phyloP scores from a whole-genome alignment of 2,329 filamentous ascomycete genomes.

The Fusarium mexicanum region DNA sequence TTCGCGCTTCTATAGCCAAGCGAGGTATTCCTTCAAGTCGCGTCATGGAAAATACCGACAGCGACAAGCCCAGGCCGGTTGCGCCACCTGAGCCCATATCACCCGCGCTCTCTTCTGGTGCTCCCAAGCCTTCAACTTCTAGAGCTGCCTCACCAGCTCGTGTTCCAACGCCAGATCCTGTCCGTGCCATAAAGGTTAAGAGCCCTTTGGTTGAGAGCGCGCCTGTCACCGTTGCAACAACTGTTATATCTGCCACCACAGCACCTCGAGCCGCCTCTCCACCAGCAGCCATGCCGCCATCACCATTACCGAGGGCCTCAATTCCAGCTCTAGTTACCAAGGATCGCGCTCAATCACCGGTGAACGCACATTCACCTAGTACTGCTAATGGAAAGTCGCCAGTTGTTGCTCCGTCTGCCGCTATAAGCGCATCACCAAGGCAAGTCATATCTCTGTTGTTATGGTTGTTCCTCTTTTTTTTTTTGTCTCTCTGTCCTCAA shows the following conservation, averaged over 20 bases:
- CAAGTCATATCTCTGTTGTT: constrained; percentile 5
- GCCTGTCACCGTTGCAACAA: constrained; percentile 9
- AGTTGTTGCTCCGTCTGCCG: background rate
- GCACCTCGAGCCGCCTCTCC: constrained; percentile 14
- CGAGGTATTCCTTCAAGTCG: constrained; percentile 17
- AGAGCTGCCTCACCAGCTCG: constrained; percentile 34
- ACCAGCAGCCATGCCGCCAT: constrained; percentile 15
- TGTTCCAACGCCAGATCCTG: constrained; percentile 37
- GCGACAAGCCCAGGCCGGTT: constrained; percentile 41
- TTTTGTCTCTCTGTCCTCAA: background rate
- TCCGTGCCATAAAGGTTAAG: constrained; percentile 27
- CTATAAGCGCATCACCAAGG: constrained; percentile 27
- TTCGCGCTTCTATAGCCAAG: constrained; percentile 12
- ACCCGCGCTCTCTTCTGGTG: constrained; percentile 38
- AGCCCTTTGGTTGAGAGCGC: constrained; percentile 21
- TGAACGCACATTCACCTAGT: constrained; percentile 12
- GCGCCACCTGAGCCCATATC: constrained; percentile 43
- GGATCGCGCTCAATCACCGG: constrained; percentile 33
- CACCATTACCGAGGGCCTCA: constrained; percentile 23
- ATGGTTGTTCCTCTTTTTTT: background rate
- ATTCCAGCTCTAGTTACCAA: constrained; percentile 20
- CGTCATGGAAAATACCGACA: constrained; percentile 40
- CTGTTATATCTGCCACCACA: constrained; percentile 6
- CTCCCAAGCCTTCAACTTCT: constrained; percentile 30
- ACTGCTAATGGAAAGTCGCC: constrained; percentile 22